These are phyloP conservation scores for Fusarium nematophilum DNA, from an alignment of 2,329 filamentous ascomycete species.

Conservation along the genomic window DNA sequence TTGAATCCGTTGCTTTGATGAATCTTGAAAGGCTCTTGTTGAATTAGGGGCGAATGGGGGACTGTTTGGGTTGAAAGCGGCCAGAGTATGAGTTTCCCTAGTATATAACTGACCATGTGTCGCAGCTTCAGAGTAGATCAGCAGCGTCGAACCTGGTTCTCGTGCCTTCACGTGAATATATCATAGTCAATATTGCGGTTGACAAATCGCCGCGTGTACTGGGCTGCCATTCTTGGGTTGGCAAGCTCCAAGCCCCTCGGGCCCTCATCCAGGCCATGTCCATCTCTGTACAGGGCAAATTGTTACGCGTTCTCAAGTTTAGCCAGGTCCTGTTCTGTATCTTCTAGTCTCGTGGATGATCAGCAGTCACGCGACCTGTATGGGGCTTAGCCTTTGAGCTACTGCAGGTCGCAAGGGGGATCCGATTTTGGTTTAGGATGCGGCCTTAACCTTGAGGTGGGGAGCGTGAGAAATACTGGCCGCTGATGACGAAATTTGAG, in stretches of 20 bases:
- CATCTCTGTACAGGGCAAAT: not conserved
- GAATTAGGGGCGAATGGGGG: not conserved
- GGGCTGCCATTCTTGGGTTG: no score
- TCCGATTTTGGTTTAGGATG: constrained; percentile 40
- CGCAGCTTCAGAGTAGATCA: no score
- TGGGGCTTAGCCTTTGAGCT: constrained; percentile 27
- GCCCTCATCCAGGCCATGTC: no score
- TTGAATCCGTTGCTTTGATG: not conserved
- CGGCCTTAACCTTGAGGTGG: constrained; percentile 16
- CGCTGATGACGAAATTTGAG: not conserved
- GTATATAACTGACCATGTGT: no score
- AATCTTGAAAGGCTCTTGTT: not conserved
- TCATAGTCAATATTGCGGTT: no score
- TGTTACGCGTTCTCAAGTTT: not conserved
- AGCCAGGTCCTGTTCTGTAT: not conserved
- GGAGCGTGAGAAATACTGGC: not conserved
- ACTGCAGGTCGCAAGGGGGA: constrained; percentile 33
- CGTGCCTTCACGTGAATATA: no score
- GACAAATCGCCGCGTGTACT: no score
- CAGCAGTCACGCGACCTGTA: not conserved
- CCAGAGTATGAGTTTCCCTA: no score
- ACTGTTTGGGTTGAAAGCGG: no score
- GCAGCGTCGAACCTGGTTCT: no score
- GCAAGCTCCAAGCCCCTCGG: no score
- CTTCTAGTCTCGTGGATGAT: constrained; percentile 2